phyloP scores from a whole-genome alignment of 441 rosid genomes.

The Biscutella laevigata region DNA sequence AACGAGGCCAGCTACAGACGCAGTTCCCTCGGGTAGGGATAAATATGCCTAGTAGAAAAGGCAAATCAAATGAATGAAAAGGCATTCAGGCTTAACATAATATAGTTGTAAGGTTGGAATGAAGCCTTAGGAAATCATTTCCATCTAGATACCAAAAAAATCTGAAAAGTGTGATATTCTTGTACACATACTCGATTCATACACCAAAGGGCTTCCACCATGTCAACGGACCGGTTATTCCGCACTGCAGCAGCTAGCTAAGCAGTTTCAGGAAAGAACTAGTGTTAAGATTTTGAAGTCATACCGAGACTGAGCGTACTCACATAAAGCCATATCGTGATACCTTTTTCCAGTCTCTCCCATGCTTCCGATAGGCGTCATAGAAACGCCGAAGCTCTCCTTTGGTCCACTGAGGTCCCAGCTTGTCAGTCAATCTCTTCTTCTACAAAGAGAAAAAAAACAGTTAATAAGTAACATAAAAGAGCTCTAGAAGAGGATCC shows the following conservation, averaged over 20 bases:
- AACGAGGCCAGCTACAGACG: constrained; percentile 83
- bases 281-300: background rate
- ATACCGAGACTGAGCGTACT: background rate
- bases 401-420: constrained; percentile 84
- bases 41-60: constrained; percentile 67
- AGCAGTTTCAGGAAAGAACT: constrained; percentile 14
- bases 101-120: background rate
- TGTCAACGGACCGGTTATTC: constrained; percentile 64
- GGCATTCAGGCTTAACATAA: background rate
- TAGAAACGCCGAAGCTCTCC: constrained; percentile 77
- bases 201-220: constrained; percentile 76
- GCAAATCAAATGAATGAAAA: background rate
- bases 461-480: background rate
- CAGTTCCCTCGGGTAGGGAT: constrained; percentile 87
- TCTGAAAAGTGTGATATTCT: constrained; percentile 5
- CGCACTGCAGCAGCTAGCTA: constrained; percentile 61
- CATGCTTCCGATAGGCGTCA: constrained; percentile 65
- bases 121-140: background rate
- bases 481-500: background rate
- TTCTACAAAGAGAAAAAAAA: constrained; percentile 28
- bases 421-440: constrained; percentile 60
- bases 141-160: background rate
- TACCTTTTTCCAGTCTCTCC: constrained; percentile 82
- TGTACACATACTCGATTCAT: constrained; percentile 61
- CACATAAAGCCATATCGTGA: background rate